A percentile compares a stretch with the other conserved stretches of the same genome.
Evolutionary conservation across 2,329 filamentous ascomycete genomes (phyloP).

Genomic region (Sclerotinia borealis): DNA sequence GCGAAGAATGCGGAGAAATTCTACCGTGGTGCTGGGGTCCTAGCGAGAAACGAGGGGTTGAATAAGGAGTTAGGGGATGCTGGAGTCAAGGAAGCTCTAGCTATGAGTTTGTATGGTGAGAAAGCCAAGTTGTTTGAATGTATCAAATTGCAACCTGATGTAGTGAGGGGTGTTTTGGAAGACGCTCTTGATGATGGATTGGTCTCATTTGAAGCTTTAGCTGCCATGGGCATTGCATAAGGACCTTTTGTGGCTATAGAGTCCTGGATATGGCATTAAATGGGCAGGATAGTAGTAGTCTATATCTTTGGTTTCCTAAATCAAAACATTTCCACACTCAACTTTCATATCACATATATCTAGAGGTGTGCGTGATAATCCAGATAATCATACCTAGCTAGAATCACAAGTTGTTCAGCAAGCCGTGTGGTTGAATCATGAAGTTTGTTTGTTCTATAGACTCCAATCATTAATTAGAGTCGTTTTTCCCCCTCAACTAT

Average conservation of each 20-base stretch:
- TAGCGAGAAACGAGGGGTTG: conserved; percentile 36
- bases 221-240: conserved; percentile 15
- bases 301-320: no score
- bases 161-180: conserved; percentile 12
- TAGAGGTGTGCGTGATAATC: no score
- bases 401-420: no score
- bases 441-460: no score
- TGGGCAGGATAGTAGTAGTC: no score
- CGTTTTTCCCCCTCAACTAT: no score
- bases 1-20: conserved; percentile 52
- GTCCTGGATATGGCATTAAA: no score
- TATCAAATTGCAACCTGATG: conserved; percentile 3
- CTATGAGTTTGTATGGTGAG: conserved; percentile 39
- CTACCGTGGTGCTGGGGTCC: conserved; percentile 44
- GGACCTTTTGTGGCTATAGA: neutral
- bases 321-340: no score
- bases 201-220: conserved; percentile 13
- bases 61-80: conserved; percentile 39
- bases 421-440: no score
- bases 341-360: no score
- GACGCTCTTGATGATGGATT: conserved; percentile 22
- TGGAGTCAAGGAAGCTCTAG: conserved; percentile 43
- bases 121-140: conserved; percentile 27
- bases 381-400: no score
- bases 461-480: no score